Evolutionary conservation across 2,329 filamentous ascomycete genomes (phyloP), one percentile per base, ranked within the genome.

Genomic region (Colletotrichum sp.): DNA sequence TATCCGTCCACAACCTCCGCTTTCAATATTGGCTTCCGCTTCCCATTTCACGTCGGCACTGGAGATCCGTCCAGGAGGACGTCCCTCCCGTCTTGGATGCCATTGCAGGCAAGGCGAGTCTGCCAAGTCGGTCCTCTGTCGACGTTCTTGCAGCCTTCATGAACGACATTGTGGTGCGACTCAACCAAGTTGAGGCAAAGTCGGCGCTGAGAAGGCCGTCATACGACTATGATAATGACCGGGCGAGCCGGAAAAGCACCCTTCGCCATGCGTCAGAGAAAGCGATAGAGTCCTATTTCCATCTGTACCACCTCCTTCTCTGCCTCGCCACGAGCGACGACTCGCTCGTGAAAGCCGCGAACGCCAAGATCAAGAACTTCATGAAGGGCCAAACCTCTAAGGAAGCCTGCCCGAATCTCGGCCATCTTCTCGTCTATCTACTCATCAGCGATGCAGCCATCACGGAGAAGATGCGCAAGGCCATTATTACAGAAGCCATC

Each of bases 281-380:
- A 81, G 89, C 88, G 6, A 88, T 90, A 6, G 86, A 89, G 77
- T 87, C 88, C 0, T 90, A 90, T 79, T 90, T 90, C 76, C 85
- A 88, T 69, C 84, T 90, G 18, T 89, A 88, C 78, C 89, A 90
- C 79, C 80, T 90, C 0, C 83, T 90, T 0, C 81, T 90, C 13
- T 90, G 88, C 72, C 79, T 89, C 2, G 87, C 88, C 0, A 85
- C 83, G 2, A 83, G 85, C 21, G 69, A 86, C 24, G 71, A 77
- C 0, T 67, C 77, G 5, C 83, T 89, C 30, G 81, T 88, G 16
- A 66, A 73, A 0, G 74, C 81, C 4, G 88, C 87, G n/a, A 88
- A 90, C 79, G 68, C 71, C 1, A 82, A 84, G 15, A 80, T 90
- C 9, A 55, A 73, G 0, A 78, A 79, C 15, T 90, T 89, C 77